A percentile compares a stretch with the other conserved stretches of the same genome.
phyloP scores from a whole-genome alignment of 1,139 yeast species.

The Lodderomyces elongisporus region DNA sequence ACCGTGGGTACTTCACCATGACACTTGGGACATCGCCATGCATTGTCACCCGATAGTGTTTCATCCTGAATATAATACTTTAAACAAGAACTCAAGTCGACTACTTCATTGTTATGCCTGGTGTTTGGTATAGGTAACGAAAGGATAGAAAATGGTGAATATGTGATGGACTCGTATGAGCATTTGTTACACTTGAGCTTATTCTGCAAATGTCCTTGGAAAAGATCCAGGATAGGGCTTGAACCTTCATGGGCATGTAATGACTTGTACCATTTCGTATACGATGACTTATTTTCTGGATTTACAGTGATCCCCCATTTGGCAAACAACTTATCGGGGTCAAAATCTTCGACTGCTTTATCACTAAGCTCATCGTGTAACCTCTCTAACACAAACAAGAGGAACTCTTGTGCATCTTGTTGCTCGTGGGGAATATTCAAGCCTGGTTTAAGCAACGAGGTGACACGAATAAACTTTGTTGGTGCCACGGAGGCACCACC shows the following conservation, averaged over 20 bases:
- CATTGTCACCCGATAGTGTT: conserved; percentile 63
- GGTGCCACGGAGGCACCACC: conserved; percentile 66
- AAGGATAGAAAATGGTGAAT: conserved; percentile 57
- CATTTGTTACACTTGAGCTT: conserved; percentile 60
- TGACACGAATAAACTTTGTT: conserved; percentile 51
- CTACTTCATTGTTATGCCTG: conserved; percentile 18
- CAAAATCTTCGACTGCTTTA: conserved; percentile 11
- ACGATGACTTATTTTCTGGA: conserved; percentile 41
- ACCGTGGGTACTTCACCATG: conserved; percentile 27
- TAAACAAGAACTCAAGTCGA: conserved; percentile 57
- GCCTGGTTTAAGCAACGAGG: conserved; percentile 56
- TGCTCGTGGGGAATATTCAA: conserved; percentile 66
- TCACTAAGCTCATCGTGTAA: conserved; percentile 61
- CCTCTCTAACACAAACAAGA: conserved; percentile 60
- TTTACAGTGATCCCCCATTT: conserved; percentile 32
- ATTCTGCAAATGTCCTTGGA: conserved; percentile 67
- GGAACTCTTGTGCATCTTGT: conserved; percentile 75
- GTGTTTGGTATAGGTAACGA: conserved; percentile 61
- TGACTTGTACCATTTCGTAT: conserved; percentile 54
- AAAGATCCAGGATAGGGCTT: conserved; percentile 59
- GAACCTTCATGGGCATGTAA: conserved; percentile 52
- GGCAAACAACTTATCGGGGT: conserved; percentile 23
- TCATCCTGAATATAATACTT: conserved; percentile 66
- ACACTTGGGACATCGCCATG: conserved; percentile 77
- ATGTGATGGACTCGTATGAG: conserved; percentile 52